Evolutionary conservation across 176 grass and related monocot genomes (phyloP), one percentile per base, ranked within the genome.

Genomic region (Rhynchospora pubera): DNA sequence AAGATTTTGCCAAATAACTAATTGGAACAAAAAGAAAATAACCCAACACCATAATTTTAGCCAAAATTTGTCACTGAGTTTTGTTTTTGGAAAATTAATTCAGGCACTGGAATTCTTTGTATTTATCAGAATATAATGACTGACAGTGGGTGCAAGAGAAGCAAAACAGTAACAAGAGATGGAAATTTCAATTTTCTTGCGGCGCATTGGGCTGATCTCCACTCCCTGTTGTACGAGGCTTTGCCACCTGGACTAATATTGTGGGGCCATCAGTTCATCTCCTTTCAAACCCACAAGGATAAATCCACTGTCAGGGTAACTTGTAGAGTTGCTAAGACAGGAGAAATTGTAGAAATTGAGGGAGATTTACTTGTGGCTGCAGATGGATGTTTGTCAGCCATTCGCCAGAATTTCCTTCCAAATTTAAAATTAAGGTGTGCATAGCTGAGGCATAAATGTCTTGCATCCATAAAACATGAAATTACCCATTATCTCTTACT

Each of bases 281-380:
- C 92, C 50, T 98, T 98, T 63, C 77, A 88, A 55, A 74, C 84
- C 8, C 56, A 78, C 0, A 68, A 55, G 0, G 89, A 83, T 48
- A 62, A 85, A 8, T 76, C 81, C 12, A 84, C 71, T 51, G 86
- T 94, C 30, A 68, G 82, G 8, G 84, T 68, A 57, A 93, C 85
- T 68, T 87, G 85, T 1, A 81, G 74, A 72, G 84, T 90, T 47
- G 65, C 92, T 24, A 59, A 74, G 5, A 87, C 90, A 1, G 87
- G 85, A 12, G 96, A 93, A 18, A 81, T 69, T 10, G 73, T 94
- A 10, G 87, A 90, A 50, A 72, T 93, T 70, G 57, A 77, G 0
- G 92, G 84, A 5, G 90, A 94, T 85, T 86, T 98, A 16, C 87
- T 98, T 23, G 76, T 98, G 9, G 89, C 90, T n/a, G 92, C 96